These are phyloP conservation scores for Calonectria multiphialidica DNA, from an alignment of 2,329 filamentous ascomycete species.

Conservation along the genomic window DNA sequence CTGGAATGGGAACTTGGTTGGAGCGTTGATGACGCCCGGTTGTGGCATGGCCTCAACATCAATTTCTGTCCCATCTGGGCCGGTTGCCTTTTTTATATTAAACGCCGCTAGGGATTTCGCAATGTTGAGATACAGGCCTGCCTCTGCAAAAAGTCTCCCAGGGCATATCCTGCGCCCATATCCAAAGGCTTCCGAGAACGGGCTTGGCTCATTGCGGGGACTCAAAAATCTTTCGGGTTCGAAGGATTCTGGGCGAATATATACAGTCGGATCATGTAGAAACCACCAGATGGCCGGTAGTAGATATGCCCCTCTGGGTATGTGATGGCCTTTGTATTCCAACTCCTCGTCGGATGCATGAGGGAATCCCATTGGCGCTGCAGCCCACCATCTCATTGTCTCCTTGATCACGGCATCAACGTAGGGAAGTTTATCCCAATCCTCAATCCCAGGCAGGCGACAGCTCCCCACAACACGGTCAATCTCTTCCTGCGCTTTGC, in stretches of 20 bases:
- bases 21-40: too few species aligned
- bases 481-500: slow-evolving; percentile 62
- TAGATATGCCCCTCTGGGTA: slow-evolving; percentile 23
- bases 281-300: slow-evolving; percentile 25
- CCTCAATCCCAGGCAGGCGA: slow-evolving; percentile 61
- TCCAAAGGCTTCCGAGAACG: neutral
- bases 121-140: too few species aligned
- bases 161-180: neutral
- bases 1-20: too few species aligned
- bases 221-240: slow-evolving; percentile 23
- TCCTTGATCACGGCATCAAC: slow-evolving; percentile 67
- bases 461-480: slow-evolving; percentile 61
- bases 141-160: neutral
- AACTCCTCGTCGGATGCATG: neutral
- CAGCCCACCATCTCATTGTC: slow-evolving; percentile 53
- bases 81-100: too few species aligned
- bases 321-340: slow-evolving; percentile 23
- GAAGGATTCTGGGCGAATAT: slow-evolving; percentile 12
- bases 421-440: slow-evolving; percentile 63
- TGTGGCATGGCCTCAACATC: too few species aligned
- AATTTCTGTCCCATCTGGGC: too few species aligned
- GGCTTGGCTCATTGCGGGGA: neutral
- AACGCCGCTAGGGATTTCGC: too few species aligned
- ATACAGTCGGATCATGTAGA: slow-evolving; percentile 7
- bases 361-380: neutral